Base-by-base conservation (phyloP, 108 stramenopile genomes). In the Cyclotella choctawhatcheeana region DNA sequence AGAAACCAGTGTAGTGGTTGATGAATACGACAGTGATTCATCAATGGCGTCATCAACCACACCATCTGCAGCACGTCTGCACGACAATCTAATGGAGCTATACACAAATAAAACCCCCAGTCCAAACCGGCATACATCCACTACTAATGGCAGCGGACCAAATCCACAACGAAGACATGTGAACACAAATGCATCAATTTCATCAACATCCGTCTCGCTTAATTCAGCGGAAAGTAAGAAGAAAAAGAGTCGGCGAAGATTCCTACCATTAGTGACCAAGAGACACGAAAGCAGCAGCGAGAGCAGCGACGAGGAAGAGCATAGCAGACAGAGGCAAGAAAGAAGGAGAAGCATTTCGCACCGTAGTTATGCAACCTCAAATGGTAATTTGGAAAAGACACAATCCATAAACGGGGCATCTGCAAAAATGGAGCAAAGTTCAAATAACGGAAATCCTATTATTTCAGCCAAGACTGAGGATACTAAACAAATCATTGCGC, bases 21-120 rank as follows among this genome's bases (percentile, higher is more conserved):
- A n/a, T n/a, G n/a, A n/a, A n/a, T n/a, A n/a, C n/a, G n/a, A n/a
- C n/a, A n/a, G n/a, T n/a, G n/a, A n/a, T n/a, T n/a, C n/a, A n/a
- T n/a, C n/a, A 30, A 56, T 56, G 55, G 29, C 55, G 16, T 56
- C 55, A 29, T 31, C 27, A 12, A 7, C 55, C 55, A 31, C 55
- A n/a, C 30, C 55, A 31, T 12, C 55, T 12, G 13, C 55, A 56
- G 29, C 55, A 30, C 30, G 10, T 27, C 55, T 56, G 17, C 55
- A 56, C 10, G 55, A 56, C 30, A 56, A 27, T 27, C 55, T 56
- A 27, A 30, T 56, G 55, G 55, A 56, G 20, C 20, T 31, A 0
- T 56, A 56, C 30, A 27, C 14, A 27, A 56, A 30, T 12, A 52
- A 22, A 10, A 52, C 10, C 22, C 10, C 21, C 20, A 1, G 24